phyloP scores from a whole-genome alignment of 2,329 filamentous ascomycete genomes.

The Trichophyton mentagrophytes region DNA sequence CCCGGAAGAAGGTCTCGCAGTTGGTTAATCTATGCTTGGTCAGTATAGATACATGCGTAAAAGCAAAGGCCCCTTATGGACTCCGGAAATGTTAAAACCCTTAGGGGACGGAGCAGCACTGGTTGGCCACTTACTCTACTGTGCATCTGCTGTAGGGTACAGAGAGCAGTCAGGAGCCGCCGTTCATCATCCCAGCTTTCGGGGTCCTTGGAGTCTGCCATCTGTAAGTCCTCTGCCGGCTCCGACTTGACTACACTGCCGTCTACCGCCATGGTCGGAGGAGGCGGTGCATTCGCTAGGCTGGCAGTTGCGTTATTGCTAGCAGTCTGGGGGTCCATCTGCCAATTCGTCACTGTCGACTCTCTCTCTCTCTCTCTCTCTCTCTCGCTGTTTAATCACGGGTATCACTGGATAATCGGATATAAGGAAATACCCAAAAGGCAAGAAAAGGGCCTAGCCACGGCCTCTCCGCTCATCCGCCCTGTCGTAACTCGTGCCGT shows the following conservation, averaged over 20 bases:
- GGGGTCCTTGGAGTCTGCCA: neutral
- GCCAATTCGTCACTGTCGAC: neutral
- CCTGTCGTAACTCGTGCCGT: neutral
- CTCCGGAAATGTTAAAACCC: no score
- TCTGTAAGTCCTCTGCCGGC: neutral
- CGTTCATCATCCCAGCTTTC: slow-evolving; percentile 24
- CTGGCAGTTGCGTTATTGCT: neutral
- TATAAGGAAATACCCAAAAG: no score
- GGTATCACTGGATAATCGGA: neutral
- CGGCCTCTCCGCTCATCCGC: neutral
- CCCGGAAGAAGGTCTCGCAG: slow-evolving; percentile 32
- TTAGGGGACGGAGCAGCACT: no score
- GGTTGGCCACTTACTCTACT: slow-evolving; percentile 10
- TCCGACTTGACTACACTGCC: neutral
- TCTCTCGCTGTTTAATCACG: neutral
- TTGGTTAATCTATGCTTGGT: slow-evolving; percentile 27
- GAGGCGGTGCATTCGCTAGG: neutral
- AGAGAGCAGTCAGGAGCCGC: slow-evolving; percentile 28
- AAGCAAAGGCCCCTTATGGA: no score
- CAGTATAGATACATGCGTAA: neutral
- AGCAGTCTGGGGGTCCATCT: neutral
- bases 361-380: neutral
- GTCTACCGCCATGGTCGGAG: neutral
- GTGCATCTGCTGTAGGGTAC: slow-evolving; percentile 30
- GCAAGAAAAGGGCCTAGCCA: neutral